Evolutionary conservation across 2,329 filamentous ascomycete genomes (phyloP).

Genomic region (Chrysosphaeria jannelii): DNA sequence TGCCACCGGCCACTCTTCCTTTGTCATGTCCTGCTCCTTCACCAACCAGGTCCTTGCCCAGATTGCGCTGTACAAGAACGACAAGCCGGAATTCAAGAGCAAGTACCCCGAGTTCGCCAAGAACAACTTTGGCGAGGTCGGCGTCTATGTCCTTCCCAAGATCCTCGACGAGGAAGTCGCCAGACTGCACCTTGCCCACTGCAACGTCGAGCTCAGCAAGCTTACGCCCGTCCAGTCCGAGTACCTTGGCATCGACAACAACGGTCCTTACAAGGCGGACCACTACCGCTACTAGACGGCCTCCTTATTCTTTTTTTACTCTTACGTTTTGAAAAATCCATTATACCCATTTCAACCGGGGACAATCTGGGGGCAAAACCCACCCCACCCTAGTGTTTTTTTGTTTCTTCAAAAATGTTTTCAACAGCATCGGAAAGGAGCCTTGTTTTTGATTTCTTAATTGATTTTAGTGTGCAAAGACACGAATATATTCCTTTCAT

Average conservation of each 20-base stretch:
- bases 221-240: conserved; percentile 71
- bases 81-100: conserved; percentile 59
- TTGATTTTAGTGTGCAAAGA: too few relatives aligned
- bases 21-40: conserved; percentile 99
- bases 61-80: conserved; percentile 90
- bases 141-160: conserved; percentile 95
- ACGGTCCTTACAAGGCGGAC: conserved; percentile 91
- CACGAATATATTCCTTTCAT: too few relatives aligned
- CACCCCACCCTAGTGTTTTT: conserved; percentile 1
- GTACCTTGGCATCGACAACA: conserved; percentile 61
- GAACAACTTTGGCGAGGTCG: conserved; percentile 63
- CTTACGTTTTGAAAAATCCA: conserved; percentile 2
- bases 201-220: conserved; percentile 77
- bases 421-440: conserved; percentile 8
- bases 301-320: conserved; percentile 1
- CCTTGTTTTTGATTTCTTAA: conserved; percentile 1
- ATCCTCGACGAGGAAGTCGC: conserved; percentile 97
- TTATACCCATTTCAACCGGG: conserved; percentile 5
- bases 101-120: conserved; percentile 95
- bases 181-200: conserved; percentile 70
- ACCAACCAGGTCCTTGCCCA: conserved; percentile 99
- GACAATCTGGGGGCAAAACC: conserved; percentile 1
- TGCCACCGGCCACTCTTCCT: conserved; percentile 95
- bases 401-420: conserved; percentile 4
- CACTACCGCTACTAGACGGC: conserved; percentile 44